phyloP scores from a whole-genome alignment of 305 asterid species.

The Stenogyne calaminthoides region DNA sequence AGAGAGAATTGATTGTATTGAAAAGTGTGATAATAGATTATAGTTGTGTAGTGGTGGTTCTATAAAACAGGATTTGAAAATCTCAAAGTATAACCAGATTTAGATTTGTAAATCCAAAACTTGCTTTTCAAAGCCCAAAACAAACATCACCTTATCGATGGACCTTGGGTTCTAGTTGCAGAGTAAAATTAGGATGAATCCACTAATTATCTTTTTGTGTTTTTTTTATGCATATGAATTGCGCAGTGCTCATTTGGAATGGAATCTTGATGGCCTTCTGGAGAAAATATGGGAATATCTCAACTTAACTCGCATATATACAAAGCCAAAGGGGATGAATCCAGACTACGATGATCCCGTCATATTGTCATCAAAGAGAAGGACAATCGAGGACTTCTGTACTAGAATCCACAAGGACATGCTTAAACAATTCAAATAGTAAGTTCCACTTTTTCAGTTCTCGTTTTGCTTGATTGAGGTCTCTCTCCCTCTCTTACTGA shows the following conservation, averaged over 20 bases:
- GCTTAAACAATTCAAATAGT: slow-evolving; percentile 94
- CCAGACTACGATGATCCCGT: slow-evolving; percentile 99
- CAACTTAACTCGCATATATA: slow-evolving; percentile 89
- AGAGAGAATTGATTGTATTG: no score
- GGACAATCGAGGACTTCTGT: slow-evolving; percentile 92
- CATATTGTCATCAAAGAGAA: slow-evolving; percentile 82
- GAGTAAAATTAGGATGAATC: not conserved
- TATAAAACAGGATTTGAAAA: no score
- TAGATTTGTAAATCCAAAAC: no score
- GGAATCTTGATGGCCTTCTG: slow-evolving; percentile 98
- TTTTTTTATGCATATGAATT: slow-evolving; percentile 28
- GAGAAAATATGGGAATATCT: slow-evolving; percentile 97
- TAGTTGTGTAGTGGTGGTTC: no score
- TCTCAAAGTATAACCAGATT: no score
- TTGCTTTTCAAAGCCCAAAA: no score
- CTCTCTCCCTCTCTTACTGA: not conserved
- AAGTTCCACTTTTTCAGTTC: slow-evolving; percentile 17
- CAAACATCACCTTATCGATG: no score
- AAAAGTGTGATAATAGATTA: no score
- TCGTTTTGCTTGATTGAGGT: not conserved
- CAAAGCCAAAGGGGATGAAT: slow-evolving; percentile 99
- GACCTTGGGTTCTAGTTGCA: no score
- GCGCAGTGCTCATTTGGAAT: slow-evolving; percentile 92
- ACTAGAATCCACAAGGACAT: slow-evolving; percentile 91
- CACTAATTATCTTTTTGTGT: not conserved